Conservation (phyloP, 2,329 filamentous ascomycete species). For the Chrysoporthe puriensis region DNA sequence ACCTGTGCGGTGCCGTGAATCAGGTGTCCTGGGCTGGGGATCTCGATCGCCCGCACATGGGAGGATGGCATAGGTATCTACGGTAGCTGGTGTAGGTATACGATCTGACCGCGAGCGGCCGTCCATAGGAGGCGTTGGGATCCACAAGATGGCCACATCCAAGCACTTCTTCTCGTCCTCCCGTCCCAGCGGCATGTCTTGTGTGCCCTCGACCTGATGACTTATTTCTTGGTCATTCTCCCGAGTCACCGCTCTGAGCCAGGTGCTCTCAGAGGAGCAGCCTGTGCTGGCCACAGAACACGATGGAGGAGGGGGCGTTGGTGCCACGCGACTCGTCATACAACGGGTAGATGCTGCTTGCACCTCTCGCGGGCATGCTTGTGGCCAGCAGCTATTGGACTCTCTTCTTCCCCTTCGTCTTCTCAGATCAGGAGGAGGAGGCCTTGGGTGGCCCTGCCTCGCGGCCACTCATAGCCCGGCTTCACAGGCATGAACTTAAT, state of each 20-base stretch:
- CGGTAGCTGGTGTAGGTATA: not conserved
- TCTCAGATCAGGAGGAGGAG: too few relatives aligned
- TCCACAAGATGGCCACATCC: not conserved
- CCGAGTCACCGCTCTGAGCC: not conserved
- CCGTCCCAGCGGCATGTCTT: slow-evolving; percentile 7
- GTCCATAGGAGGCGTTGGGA: not conserved
- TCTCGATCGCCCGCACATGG: slow-evolving; percentile 18
- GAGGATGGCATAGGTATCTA: not conserved
- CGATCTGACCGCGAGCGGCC: not conserved
- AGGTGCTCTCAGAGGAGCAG: too few relatives aligned
- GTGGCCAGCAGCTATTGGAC: not conserved
- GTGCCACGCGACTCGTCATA: not conserved
- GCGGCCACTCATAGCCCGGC: too few relatives aligned
- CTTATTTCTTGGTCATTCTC: slow-evolving; percentile 15
- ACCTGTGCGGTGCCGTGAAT: slow-evolving; percentile 15
- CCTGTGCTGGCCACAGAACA: not conserved
- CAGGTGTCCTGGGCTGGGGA: not conserved
- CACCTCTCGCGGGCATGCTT: not conserved
- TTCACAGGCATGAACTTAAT: too few relatives aligned
- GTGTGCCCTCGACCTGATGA: slow-evolving; percentile 15
- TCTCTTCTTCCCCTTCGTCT: not conserved
- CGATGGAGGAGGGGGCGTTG: not conserved
- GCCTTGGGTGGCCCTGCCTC: too few relatives aligned
- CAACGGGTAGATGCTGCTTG: slow-evolving; percentile 3
- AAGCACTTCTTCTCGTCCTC: not conserved